Base-by-base conservation (phyloP, 331 rosid genomes). In the Acacia concinna region DNA sequence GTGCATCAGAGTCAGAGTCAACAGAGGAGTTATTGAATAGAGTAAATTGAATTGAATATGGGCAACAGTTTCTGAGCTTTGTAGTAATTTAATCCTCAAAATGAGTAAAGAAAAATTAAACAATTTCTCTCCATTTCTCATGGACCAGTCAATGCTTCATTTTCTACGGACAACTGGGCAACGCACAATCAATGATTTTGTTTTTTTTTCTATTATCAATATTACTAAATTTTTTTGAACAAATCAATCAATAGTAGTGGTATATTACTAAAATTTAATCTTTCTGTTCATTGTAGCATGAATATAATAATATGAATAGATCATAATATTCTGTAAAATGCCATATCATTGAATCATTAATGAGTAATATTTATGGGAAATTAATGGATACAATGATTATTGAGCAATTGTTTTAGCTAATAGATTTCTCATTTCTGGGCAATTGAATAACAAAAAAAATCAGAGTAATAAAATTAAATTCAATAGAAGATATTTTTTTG, bases 81-180 rank as follows among this genome's bases (percentile, higher is more conserved):
- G 6, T 17, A 28, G 6, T 17, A 28, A 13, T 57, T 57, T 11
- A 23, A 21, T 56, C 14, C 17, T 25, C 32, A 57, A 57, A 23
- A 57, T 11, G 4, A 23, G 12, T 9, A 4, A 25, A 25, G 12
- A 12, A 21, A 10, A 23, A 40, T 40, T 27, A 20, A 13, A 11
- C 34, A 57, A 32, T 68, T 17, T 68, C n/a, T 31, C 59, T 20
- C 72, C 30, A 11, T 34, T 27, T 13, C 20, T 17, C 43, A 20
- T 27, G 23, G 9, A 64, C 46, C 70, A 41, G 71, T 81, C 84
- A 56, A 75, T 74, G 75, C 67, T 74, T 41, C 76, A 30, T 54
- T 37, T 44, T 67, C 51, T 0, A 31, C 4, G 40, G 71, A 65
- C 79, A 67, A 23, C 40, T 32, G 18, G 10, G 25, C 68, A 73